phyloP scores from a whole-genome alignment of 805 yeast genomes.

The Ogataea corticis region DNA sequence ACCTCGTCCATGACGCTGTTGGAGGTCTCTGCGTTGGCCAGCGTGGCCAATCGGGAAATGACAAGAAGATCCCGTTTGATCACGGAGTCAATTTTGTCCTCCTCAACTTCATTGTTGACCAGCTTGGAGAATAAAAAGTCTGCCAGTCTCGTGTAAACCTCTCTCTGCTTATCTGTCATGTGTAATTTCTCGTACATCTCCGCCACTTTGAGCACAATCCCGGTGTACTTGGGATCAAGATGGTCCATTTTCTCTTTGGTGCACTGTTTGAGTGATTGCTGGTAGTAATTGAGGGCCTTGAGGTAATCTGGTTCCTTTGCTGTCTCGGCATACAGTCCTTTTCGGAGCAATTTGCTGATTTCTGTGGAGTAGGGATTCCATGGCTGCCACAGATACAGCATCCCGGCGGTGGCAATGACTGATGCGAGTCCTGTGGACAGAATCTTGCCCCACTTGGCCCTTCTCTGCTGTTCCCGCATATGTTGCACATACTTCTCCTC shows the following conservation, averaged over 20 bases:
- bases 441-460: slow-evolving; percentile 16
- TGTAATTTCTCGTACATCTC: slow-evolving; percentile 80
- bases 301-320: slow-evolving; percentile 64
- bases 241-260: slow-evolving; percentile 54
- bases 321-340: slow-evolving; percentile 83
- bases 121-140: slow-evolving; percentile 31
- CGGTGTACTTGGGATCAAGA: slow-evolving; percentile 80
- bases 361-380: slow-evolving; percentile 35
- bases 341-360: slow-evolving; percentile 71
- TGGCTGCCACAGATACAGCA: slow-evolving; percentile 35
- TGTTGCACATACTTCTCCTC: slow-evolving; percentile 9
- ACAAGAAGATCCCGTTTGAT: slow-evolving; percentile 33
- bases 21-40: slow-evolving; percentile 17
- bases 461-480: slow-evolving; percentile 11
- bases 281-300: slow-evolving; percentile 68
- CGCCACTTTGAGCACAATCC: slow-evolving; percentile 82
- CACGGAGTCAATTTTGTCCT: slow-evolving; percentile 25
- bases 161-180: slow-evolving; percentile 61
- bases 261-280: slow-evolving; percentile 70
- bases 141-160: slow-evolving; percentile 42
- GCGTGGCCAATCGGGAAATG: slow-evolving; percentile 26
- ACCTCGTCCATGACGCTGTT: slow-evolving; percentile 21
- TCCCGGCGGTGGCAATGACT: slow-evolving; percentile 19
- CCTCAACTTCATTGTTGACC: slow-evolving; percentile 26
- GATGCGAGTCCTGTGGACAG: slow-evolving; percentile 18